A percentile compares a stretch with the other conserved stretches of the same genome.
These are phyloP conservation scores for Cucumis cinereus DNA, from an alignment of 306 rosid genomes.

Conservation along the genomic window DNA sequence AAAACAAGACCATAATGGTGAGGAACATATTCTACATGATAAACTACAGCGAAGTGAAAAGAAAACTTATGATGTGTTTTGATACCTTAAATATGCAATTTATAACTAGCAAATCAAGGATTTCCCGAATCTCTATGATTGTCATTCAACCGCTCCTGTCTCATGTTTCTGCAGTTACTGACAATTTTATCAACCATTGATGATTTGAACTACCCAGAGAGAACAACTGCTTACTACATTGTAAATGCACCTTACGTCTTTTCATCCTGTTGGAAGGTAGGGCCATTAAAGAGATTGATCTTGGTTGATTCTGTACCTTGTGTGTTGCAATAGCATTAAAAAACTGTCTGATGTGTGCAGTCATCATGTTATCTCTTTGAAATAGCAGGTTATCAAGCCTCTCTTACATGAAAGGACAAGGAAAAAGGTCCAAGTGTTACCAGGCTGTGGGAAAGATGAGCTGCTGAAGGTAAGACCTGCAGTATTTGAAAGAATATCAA, in stretches of 20 bases:
- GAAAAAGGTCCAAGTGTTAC: slow-evolving; percentile 71
- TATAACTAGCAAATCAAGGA: neutral
- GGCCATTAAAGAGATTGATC: slow-evolving; percentile 12
- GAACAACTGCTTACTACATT: slow-evolving; percentile 72
- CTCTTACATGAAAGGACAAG: slow-evolving; percentile 94
- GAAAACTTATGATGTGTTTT: neutral
- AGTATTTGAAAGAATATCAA: neutral
- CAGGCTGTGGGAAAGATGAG: slow-evolving; percentile 82
- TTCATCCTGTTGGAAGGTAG: slow-evolving; percentile 96
- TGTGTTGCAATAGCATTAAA: neutral
- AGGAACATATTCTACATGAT: slow-evolving; percentile 1
- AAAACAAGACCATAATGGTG: neutral
- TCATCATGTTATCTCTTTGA: neutral
- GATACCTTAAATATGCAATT: slow-evolving; percentile 7
- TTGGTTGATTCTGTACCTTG: slow-evolving; percentile 2
- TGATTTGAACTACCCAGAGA: slow-evolving; percentile 97
- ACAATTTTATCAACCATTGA: slow-evolving; percentile 75
- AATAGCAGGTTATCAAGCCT: slow-evolving; percentile 69
- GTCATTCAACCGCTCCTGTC: slow-evolving; percentile 7
- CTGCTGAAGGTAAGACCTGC: slow-evolving; percentile 49
- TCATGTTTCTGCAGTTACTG: slow-evolving; percentile 46
- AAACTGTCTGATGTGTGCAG: neutral
- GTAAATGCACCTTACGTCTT: slow-evolving; percentile 81
- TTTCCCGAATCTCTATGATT: neutral
- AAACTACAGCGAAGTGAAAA: neutral